These are phyloP conservation scores for Phytophthora litchii DNA, from an alignment of 352 stramenopile species.

Conservation along the genomic window DNA sequence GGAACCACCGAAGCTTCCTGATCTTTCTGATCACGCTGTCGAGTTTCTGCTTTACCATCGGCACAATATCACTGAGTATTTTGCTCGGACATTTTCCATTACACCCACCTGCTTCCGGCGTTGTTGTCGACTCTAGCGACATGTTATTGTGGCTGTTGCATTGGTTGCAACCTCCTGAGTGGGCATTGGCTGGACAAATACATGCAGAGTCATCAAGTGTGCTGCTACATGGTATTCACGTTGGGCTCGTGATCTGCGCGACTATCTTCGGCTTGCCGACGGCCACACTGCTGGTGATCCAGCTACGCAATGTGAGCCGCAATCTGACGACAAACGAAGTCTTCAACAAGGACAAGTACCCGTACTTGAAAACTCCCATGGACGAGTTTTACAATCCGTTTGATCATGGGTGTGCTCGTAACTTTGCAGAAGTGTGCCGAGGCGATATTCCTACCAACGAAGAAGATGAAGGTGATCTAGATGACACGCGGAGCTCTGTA, in stretches of 20 bases:
- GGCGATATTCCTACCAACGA: constrained; percentile 24
- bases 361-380: constrained; percentile 79
- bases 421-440: constrained; percentile 64
- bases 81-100: constrained; percentile 51
- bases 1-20: constrained; percentile 81
- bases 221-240: constrained; percentile 63
- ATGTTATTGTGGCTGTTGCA: constrained; percentile 21
- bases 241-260: constrained; percentile 54
- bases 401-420: constrained; percentile 59
- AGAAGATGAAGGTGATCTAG: constrained; percentile 15
- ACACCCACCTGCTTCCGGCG: constrained; percentile 22
- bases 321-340: constrained; percentile 88
- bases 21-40: constrained; percentile 62
- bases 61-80: constrained; percentile 52
- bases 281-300: constrained; percentile 57
- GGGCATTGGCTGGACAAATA: constrained; percentile 17
- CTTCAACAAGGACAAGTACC: constrained; percentile 91
- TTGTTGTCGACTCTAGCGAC: not conserved
- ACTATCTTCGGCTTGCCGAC: constrained; percentile 77
- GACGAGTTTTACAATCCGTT: constrained; percentile 86
- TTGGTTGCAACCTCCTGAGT: constrained; percentile 37
- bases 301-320: constrained; percentile 71
- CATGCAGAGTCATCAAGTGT: constrained; percentile 40
- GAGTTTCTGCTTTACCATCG: constrained; percentile 56
- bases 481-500: constrained; percentile 18